Base-by-base conservation (phyloP, 2,329 filamentous ascomycete genomes). In the Fusarium agapanthi region DNA sequence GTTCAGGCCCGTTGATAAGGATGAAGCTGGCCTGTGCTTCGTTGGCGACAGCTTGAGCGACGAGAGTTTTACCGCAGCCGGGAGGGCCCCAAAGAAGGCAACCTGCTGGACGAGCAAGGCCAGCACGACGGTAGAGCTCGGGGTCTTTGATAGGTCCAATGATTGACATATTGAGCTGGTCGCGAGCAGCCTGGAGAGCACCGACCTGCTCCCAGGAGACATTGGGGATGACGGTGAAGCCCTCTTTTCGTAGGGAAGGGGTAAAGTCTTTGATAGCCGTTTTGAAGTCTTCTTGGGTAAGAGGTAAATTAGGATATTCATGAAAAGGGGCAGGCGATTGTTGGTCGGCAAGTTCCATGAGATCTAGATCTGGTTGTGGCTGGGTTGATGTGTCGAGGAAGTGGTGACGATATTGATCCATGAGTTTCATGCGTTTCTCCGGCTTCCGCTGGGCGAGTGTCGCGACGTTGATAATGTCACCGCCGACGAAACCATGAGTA, bases 11-110 rank as follows among this genome's bases (percentile, higher is more conserved):
- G 82, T 98, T 98, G 83, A 99, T 94, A 58, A 94, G 95, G 82
- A 99, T 99, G 85, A 99, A 99, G 82, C 97, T 98, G 53, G 96
- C 96, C 80, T 95, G 94, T 13, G 93, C 95, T 80, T 97, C 95
- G 81, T 97, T 97, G 61, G 96, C 96, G 9, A 98, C 95, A 7
- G 96, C 96, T 83, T 98, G 98, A 24, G 96, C 96, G 4, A 99
- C 90, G 4, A 99, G 88, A 0, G 96, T 99, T 82, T 99, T 99
- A 76, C 96, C 96, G 81, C 96, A 99, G 12, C 96, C 96, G 0
- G 96, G 96, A 2, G 96, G 96, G 1, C 96, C 96, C 94, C 95
- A 99, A 61, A 99, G 93, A 2, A 99, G 87, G 7, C 98, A 94
- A 22, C 96, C 96, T 0, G 94, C 93, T 2, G 94, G 93, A 0